These are phyloP conservation scores for Aurinia saxatilis DNA, from an alignment of 345 rosid species.

Conservation along the genomic window DNA sequence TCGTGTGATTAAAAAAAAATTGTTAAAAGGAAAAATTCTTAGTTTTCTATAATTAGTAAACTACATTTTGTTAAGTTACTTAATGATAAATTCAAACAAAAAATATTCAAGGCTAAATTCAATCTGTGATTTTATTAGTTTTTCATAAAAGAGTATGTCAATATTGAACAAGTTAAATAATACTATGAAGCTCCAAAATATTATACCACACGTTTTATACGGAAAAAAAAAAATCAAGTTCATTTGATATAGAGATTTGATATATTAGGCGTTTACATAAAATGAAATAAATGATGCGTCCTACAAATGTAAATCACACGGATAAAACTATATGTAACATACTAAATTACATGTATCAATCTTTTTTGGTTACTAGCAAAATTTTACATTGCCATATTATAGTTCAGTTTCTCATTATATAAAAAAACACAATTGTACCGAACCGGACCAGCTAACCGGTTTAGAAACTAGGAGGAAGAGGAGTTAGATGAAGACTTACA, in stretches of 20 bases:
- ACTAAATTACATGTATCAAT: background rate
- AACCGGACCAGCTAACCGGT: background rate
- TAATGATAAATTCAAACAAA: background rate
- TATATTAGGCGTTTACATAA: too few species aligned
- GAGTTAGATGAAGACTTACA: constrained; percentile 5
- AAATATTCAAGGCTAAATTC: background rate
- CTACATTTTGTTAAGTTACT: background rate
- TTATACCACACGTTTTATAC: background rate
- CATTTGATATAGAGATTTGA: too few species aligned
- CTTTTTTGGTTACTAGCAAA: background rate
- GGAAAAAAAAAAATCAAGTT: background rate
- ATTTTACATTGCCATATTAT: background rate
- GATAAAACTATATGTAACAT: background rate
- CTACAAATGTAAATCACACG: background rate
- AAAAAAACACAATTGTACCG: background rate
- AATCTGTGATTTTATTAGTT: too few species aligned
- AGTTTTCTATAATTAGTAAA: background rate
- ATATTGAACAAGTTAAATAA: background rate
- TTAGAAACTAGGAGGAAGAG: background rate
- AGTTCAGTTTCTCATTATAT: background rate
- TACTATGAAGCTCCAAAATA: too few species aligned
- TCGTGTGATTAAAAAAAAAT: background rate
- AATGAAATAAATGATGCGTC: background rate
- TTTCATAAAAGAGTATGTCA: too few species aligned
- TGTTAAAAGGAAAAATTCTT: background rate